phyloP scores from a whole-genome alignment of 2,329 filamentous ascomycete genomes.

The Aureobasidium pullulans region DNA sequence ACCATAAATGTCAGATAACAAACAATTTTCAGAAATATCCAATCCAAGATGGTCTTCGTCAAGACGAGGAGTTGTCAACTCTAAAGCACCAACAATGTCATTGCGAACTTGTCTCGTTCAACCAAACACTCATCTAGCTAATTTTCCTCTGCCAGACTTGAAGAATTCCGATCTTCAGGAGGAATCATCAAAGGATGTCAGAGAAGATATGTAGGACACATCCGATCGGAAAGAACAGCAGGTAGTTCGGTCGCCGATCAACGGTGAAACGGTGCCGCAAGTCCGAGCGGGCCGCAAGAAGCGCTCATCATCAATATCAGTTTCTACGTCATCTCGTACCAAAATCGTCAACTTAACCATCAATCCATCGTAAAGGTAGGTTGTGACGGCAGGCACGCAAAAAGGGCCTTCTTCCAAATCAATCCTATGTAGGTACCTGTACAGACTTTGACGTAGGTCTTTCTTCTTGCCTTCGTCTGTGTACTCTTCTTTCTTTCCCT shows the following conservation, averaged over 20 bases:
- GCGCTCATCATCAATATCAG: conserved; percentile 5
- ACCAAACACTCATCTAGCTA: background rate
- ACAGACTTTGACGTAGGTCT: background rate
- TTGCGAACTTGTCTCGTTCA: background rate
- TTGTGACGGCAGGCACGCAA: background rate
- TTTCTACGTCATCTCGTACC: background rate
- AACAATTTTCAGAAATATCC: too few relatives aligned
- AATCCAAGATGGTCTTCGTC: too few relatives aligned
- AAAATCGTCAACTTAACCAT: background rate
- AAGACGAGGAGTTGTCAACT: too few relatives aligned
- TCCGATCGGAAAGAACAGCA: background rate
- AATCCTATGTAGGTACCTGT: background rate
- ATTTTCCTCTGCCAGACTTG: too few relatives aligned
- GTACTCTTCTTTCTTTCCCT: background rate
- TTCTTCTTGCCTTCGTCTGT: background rate
- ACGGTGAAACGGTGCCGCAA: background rate
- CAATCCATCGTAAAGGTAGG: background rate
- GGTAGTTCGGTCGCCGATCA: background rate
- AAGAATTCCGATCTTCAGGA: too few relatives aligned
- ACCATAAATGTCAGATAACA: too few relatives aligned
- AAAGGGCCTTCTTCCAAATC: background rate
- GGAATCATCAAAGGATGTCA: background rate
- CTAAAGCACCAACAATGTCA: too few relatives aligned
- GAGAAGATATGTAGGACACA: background rate
- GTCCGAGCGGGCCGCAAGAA: conserved; percentile 5